Percentiles rank a stretch among this genome's conserved stretches.
phyloP scores from a whole-genome alignment of 176 grass and related monocot species.

The Thinopyrum elongatum region DNA sequence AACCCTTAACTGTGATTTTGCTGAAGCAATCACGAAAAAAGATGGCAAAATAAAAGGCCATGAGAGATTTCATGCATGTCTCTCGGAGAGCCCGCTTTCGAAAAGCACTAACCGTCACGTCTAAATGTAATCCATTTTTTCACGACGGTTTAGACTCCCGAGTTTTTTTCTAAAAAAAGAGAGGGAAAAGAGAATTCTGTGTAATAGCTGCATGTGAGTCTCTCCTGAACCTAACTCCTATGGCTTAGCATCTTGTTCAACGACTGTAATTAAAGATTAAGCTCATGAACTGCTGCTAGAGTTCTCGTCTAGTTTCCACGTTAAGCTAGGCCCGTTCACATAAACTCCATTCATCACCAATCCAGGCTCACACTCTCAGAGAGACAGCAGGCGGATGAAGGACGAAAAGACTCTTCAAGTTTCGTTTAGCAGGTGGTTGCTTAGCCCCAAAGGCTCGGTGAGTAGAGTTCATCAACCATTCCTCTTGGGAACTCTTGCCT shows the following conservation, averaged over 20 bases:
- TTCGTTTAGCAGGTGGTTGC: slow-evolving; percentile 41
- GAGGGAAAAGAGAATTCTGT: no score
- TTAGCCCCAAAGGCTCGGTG: slow-evolving; percentile 38
- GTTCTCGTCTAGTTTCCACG: neutral
- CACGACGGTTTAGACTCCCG: no score
- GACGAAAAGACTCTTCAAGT: neutral
- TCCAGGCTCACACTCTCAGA: neutral
- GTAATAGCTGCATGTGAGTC: no score
- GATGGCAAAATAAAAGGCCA: no score
- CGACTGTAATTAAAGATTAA: neutral
- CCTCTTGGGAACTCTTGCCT: slow-evolving; percentile 2
- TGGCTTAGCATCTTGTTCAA: neutral
- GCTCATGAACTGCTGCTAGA: neutral
- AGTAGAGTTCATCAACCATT: slow-evolving; percentile 14
- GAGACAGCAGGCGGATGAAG: neutral
- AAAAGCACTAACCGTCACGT: no score
- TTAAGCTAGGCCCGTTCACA: neutral
- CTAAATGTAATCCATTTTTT: no score
- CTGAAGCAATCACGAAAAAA: no score
- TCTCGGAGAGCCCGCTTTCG: no score
- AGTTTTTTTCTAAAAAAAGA: no score
- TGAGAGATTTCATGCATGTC: no score
- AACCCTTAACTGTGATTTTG: no score
- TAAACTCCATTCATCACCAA: neutral
- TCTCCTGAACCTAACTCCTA: neutral